These are phyloP conservation scores for Pyrenophora tritici-repentis DNA, from an alignment of 2,329 filamentous ascomycete species.

Conservation along the genomic window DNA sequence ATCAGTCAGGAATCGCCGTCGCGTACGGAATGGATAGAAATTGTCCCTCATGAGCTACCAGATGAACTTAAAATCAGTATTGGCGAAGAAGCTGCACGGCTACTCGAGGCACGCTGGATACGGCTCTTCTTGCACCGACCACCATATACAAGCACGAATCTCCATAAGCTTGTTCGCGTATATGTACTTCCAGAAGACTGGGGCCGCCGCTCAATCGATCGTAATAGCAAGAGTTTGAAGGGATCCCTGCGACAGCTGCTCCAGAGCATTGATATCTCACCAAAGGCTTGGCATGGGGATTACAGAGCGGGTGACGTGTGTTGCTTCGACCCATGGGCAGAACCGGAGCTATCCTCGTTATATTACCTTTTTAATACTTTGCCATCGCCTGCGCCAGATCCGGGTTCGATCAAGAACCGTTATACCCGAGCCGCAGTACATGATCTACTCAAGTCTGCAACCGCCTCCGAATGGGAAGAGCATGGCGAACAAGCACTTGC, in stretches of 20 bases:
- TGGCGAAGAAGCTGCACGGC: constrained; percentile 27
- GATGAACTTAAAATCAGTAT: constrained; percentile 30
- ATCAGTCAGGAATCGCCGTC: background rate
- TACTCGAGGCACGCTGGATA: constrained; percentile 45
- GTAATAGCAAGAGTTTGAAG: constrained; percentile 53
- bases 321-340: constrained; percentile 49
- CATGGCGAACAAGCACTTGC: constrained; percentile 46
- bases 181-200: constrained; percentile 71
- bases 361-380: constrained; percentile 75
- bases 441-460: constrained; percentile 55
- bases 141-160: background rate
- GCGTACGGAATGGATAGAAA: constrained; percentile 30
- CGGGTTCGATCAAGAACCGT: constrained; percentile 54
- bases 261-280: constrained; percentile 60
- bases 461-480: constrained; percentile 38
- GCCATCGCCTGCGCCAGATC: constrained; percentile 68
- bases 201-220: constrained; percentile 58
- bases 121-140: constrained; percentile 30
- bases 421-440: constrained; percentile 61
- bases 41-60: constrained; percentile 24
- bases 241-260: constrained; percentile 58
- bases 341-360: constrained; percentile 58
- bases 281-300: constrained; percentile 60
- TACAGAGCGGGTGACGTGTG: constrained; percentile 21
- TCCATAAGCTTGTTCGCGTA: constrained; percentile 53